Evolutionary conservation across 441 rosid species (phyloP), one percentile per base, ranked within the genome.

Genomic region (Pelargonium cotyledonis): DNA sequence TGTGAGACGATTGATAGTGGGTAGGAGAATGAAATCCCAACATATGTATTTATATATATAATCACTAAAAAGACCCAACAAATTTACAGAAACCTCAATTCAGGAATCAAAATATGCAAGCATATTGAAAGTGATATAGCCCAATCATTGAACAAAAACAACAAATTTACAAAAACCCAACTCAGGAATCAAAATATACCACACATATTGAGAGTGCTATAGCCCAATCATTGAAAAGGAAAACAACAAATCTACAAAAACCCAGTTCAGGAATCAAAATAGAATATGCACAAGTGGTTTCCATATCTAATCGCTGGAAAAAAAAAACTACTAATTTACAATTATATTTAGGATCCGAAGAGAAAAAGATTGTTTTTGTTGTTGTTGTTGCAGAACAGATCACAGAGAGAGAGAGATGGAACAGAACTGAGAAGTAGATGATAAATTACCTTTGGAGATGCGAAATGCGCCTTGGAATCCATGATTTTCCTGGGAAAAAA

Each of bases 391-490:
- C 35, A 31, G 35, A 31, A 31, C 35, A 31, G 35, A 31, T 31
- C 35, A 31, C 5, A 31, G 35, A 31, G 35, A 31, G 35, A 31
- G 3, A 4, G 31, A 2, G 2, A 1, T 2, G 35, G 5, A 2
- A 31, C 3, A 31, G 35, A 31, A 31, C 35, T 31, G 3, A 31
- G 35, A 31, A 31, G 35, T 2, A 31, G 35, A 31, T 31, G 35
- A 31, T 31, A 31, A 31, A 31, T 53, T 53, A 53, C 60, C 60
- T 53, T 53, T 53, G 60, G 60, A n/a, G 60, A 15, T 53, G 60
- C 6, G 15, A 53, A 53, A 53, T 18, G 60, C 21, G 19, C 19
- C 60, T 53, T 53, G 60, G 60, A 14, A 53, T 53, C 60, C 60
- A 53, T n/a, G 60, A n/a, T 53, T 19, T 53, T 53, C 60, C n/a